Percentiles rank a stretch among this genome's conserved stretches.
These are phyloP conservation scores for Dothiorella sarmentorum DNA, from an alignment of 2,329 filamentous ascomycete species.

Conservation along the genomic window DNA sequence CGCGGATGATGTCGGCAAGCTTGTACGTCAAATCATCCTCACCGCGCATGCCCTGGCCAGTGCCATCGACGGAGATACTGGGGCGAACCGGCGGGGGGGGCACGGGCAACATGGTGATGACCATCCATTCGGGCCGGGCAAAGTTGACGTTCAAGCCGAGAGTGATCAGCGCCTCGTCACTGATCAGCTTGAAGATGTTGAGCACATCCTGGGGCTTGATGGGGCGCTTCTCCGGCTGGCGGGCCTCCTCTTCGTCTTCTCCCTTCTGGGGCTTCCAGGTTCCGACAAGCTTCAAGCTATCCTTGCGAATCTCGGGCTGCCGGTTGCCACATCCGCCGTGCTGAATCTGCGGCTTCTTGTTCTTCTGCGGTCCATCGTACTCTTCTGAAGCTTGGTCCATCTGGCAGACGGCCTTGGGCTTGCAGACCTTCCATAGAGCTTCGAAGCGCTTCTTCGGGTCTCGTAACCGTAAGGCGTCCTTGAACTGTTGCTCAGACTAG, in stretches of 20 bases:
- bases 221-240: conserved; percentile 66
- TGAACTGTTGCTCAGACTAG: conserved; percentile 44
- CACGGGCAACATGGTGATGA: conserved; percentile 90
- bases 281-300: conserved; percentile 76
- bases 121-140: conserved; percentile 96
- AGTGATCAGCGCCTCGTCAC: conserved; percentile 73
- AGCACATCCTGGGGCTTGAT: conserved; percentile 84
- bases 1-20: conserved; percentile 94
- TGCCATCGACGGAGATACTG: conserved; percentile 95
- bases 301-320: conserved; percentile 83
- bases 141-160: conserved; percentile 95
- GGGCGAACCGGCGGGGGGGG: conserved; percentile 93
- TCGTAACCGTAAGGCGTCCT: conserved; percentile 76
- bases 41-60: conserved; percentile 84
- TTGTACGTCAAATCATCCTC: conserved; percentile 99
- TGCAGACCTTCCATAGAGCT: conserved; percentile 86
- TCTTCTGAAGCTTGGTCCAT: conserved; percentile 52
- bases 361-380: conserved; percentile 44
- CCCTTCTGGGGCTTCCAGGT: conserved; percentile 69
- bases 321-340: conserved; percentile 93
- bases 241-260: conserved; percentile 65
- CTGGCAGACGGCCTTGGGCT: conserved; percentile 73
- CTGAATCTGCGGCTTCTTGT: conserved; percentile 45
- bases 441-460: conserved; percentile 95
- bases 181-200: conserved; percentile 81